Base-by-base conservation (phyloP, 257 asterid genomes). In the Pogostemon cablin region DNA sequence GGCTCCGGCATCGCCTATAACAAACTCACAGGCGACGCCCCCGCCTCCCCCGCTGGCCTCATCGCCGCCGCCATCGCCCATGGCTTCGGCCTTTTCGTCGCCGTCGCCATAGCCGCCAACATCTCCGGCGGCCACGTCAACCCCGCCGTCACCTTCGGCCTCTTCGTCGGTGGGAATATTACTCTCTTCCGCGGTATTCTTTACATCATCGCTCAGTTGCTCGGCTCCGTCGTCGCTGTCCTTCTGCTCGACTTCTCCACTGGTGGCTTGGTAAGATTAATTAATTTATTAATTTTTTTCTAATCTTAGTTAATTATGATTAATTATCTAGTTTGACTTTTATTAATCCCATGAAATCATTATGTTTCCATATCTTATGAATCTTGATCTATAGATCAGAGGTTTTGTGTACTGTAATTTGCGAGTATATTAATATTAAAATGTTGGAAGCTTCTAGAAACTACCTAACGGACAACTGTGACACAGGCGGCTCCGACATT, bases 51-150 rank as follows among this genome's bases (percentile, higher is more conserved):
- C 4, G 4, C 81, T 3, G 88, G 90, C 15, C 79, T 86, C 11
- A 38, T 86, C 46, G 58, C 77, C 37, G 90, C 90, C 64, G 60
- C 91, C 1, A 15, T 86, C 2, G 89, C 91, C 12, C 88, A 86
- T 40, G 91, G 72, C 6, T 76, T 86, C 57, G 89, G 53, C 57
- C 82, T 86, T 2, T 86, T 86, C 66, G 90, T 82, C 3, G 92
- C 86, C 6, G 87, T 86, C 55, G 38, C 89, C 34, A 74, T 82
- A 41, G 60, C 79, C 44, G 87, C 89, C 38, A 86, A 86, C 86
- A 82, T 84, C 72, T 86, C 92, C 73, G 89, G 92, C 9, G 91
- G 91, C 52, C 91, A 86, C 78, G 91, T 86, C 70, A 86, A 86
- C 80, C 91, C 91, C 15, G 88, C 91, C 9, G 91, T 86, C 71